Conservation (phyloP, 345 rosid species). For the Citrus sp. region DNA sequence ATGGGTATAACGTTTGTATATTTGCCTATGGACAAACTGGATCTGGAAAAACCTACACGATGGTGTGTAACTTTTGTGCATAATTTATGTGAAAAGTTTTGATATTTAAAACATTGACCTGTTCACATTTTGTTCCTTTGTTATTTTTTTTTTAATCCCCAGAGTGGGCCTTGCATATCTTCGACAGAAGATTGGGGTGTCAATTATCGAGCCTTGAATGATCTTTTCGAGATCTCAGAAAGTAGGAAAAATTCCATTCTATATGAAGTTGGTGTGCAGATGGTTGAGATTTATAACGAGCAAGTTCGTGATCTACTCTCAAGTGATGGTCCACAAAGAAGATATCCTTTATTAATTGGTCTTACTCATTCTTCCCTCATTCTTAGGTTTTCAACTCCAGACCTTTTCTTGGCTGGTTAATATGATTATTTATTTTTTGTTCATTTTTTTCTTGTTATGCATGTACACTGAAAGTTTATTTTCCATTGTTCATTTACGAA, state of each 20-base stretch:
- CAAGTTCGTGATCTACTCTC: conserved; percentile 97
- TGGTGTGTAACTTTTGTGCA: conserved; percentile 44
- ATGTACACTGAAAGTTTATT: not conserved
- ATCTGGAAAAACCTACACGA: conserved; percentile 97
- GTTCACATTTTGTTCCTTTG: conserved; percentile 6
- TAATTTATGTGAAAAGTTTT: conserved; percentile 9
- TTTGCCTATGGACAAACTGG: conserved; percentile 99
- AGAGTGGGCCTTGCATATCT: conserved; percentile 85
- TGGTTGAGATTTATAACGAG: conserved; percentile 97
- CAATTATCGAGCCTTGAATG: conserved; percentile 86
- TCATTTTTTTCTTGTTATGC: not conserved
- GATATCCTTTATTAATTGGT: conserved; percentile 67
- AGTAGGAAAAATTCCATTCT: conserved; percentile 55
- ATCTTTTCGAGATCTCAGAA: conserved; percentile 84
- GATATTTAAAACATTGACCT: conserved; percentile 1
- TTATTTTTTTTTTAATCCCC: conserved; percentile 10
- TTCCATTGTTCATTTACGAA: not conserved
- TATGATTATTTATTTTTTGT: not conserved
- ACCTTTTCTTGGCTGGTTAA: not conserved
- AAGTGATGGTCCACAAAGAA: conserved; percentile 56
- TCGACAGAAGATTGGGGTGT: conserved; percentile 97
- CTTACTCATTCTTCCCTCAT: not conserved
- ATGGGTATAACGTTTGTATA: conserved; percentile 93
- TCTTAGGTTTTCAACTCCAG: conserved; percentile 4
- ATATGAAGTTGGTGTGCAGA: conserved; percentile 95